These are phyloP conservation scores for Aegilops tauschii DNA, from an alignment of 176 grass and related monocot species.

Conservation along the genomic window DNA sequence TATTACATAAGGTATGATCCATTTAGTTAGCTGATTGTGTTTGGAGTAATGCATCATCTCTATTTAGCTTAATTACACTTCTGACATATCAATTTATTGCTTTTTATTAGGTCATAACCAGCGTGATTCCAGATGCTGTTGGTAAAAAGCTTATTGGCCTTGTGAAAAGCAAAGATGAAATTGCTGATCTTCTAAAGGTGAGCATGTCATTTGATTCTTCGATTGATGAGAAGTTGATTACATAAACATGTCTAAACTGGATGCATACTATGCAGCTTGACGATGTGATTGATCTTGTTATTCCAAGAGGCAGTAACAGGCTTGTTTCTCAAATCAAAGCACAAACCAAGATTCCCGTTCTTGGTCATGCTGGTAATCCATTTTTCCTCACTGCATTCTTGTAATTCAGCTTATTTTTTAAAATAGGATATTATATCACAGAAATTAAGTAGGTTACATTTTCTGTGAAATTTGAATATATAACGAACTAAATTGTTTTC, in stretches of 20 bases:
- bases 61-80: not conserved
- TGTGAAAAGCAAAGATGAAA: slow-evolving; percentile 91
- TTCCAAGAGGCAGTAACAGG: slow-evolving; percentile 93
- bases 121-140: slow-evolving; percentile 68
- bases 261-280: slow-evolving; percentile 65
- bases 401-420: too few relatives aligned
- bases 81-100: not conserved
- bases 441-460: not conserved
- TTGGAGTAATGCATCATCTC: not conserved
- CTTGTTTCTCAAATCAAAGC: slow-evolving; percentile 93
- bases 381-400: too few relatives aligned
- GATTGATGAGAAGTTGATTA: not conserved
- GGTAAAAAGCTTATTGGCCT: slow-evolving; percentile 91
- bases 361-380: slow-evolving; percentile 88
- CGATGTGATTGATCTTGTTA: slow-evolving; percentile 99
- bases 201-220: slow-evolving; percentile 25
- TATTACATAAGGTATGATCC: slow-evolving; percentile 79
- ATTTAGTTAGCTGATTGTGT: not conserved
- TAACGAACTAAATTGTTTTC: not conserved
- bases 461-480: not conserved
- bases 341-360: slow-evolving; percentile 90
- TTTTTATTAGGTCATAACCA: slow-evolving; percentile 68
- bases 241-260: slow-evolving; percentile 24
- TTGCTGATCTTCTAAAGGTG: slow-evolving; percentile 85
- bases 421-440: not conserved